These are phyloP conservation scores for Fonsecaea multimorphosa DNA, from an alignment of 2,329 filamentous ascomycete species.

Conservation along the genomic window DNA sequence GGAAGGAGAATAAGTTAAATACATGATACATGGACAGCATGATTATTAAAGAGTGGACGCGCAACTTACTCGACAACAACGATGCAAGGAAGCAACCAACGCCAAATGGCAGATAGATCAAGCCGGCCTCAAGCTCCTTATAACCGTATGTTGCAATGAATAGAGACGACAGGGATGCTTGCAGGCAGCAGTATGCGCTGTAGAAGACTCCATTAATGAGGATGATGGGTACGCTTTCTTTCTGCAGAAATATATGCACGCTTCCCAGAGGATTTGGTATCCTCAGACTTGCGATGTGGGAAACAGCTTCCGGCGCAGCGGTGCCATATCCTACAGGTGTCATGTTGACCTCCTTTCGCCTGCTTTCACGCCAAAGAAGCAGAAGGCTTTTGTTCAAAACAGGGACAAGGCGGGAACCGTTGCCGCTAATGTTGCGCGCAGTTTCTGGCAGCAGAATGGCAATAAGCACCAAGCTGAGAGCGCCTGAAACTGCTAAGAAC, in stretches of 20 bases:
- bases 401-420: constrained; percentile 43
- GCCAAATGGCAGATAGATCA: constrained; percentile 38
- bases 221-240: constrained; percentile 28
- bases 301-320: neutral
- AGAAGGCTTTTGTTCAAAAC: constrained; percentile 15
- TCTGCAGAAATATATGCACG: constrained; percentile 13
- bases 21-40: neutral
- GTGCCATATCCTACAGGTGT: neutral
- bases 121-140: constrained; percentile 31
- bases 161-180: constrained; percentile 36
- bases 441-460: constrained; percentile 49
- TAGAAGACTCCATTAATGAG: constrained; percentile 33
- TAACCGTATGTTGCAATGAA: constrained; percentile 35
- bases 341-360: neutral
- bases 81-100: constrained; percentile 26
- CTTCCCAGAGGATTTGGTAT: constrained; percentile 35
- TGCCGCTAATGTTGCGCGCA: constrained; percentile 44
- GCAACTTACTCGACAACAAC: neutral
- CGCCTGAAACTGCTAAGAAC: constrained; percentile 48
- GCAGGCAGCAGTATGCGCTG: constrained; percentile 29
- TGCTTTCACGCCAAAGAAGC: neutral
- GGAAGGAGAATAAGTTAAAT: constrained; percentile 11
- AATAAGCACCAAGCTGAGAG: constrained; percentile 42
- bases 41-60: neutral
- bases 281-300: constrained; percentile 9